Evolutionary conservation across 352 stramenopile species (phyloP), one percentile per base, ranked within the genome.

Genomic region (Pythium plurisporium): DNA sequence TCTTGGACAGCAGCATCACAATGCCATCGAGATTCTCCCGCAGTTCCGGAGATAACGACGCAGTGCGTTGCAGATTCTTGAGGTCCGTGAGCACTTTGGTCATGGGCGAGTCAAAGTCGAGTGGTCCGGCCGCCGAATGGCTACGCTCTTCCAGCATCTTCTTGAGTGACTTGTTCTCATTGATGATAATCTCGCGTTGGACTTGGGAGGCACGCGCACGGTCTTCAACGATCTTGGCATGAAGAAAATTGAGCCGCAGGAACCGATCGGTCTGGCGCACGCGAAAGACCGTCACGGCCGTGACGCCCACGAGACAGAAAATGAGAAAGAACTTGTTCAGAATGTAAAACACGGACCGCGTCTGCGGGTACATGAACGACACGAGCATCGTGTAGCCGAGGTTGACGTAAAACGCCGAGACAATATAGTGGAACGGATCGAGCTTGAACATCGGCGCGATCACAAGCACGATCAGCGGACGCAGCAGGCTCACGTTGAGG

Each of bases 81-180:
- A 92, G 56, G 50, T 92, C 82, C 19, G 81, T 72, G 41, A 92
- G 65, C 8, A 90, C 79, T 64, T 90, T 90, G 42, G 77, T 72
- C 74, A 92, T 87, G 6, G 82, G 82, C 14, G 82, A 92, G 43
- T 90, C 78, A 44, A 92, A 88, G 48, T 92, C 82, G 10, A 92
- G 64, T 3, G 72, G 73, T 0, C 69, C 70, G 0, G 60, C 56
- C 10, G 72, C 72, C 15, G 69, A 57, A 2, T 61, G 67, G 1
- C 58, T 65, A 3, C 80, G 73, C 31, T 89, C 78, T 42, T 89
- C 78, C 7, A 92, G 73, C 76, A 90, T 90, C 62, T 78, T 81
- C 62, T 92, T 92, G 25, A 92, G 69, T 14, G 78, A 88, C 38
- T 87, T 88, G 67, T 90, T 92, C 53, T 92, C 82, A 38, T 89